phyloP scores from a whole-genome alignment of 106 monocot species.

The Acorus calamus region DNA sequence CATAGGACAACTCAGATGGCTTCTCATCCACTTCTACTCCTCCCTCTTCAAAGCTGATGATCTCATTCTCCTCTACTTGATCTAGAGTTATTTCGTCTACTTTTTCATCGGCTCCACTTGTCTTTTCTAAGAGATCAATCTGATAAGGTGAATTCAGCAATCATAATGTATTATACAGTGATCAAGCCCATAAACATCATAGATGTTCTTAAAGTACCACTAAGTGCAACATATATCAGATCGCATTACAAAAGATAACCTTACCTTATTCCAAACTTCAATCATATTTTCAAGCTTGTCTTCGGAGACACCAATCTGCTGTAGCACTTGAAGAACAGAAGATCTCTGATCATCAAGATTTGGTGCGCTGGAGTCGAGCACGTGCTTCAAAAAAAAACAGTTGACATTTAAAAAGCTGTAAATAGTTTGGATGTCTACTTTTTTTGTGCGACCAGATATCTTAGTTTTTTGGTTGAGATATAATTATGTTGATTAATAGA shows the following conservation, averaged over 20 bases:
- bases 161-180: not conserved
- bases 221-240: too few species aligned
- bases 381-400: conserved; percentile 60
- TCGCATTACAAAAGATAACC: not conserved
- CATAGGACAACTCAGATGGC: conserved; percentile 6
- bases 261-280: conserved; percentile 99
- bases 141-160: conserved; percentile 13
- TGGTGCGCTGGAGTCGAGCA: conserved; percentile 75
- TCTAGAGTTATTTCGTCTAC: conserved; percentile 1
- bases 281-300: conserved; percentile 87
- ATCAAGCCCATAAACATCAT: too few species aligned
- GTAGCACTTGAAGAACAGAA: conserved; percentile 72
- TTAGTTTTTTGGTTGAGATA: too few species aligned
- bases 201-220: too few species aligned
- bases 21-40: conserved; percentile 18
- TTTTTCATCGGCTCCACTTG: conserved; percentile 13
- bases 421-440: too few species aligned
- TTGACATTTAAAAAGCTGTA: not conserved
- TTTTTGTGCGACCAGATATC: too few species aligned
- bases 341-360: conserved; percentile 70
- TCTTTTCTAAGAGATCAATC: conserved; percentile 73
- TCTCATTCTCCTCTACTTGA: conserved; percentile 6
- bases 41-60: not conserved
- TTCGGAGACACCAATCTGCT: conserved; percentile 78
- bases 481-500: too few species aligned